Evolutionary conservation across 2,329 filamentous ascomycete species (phyloP), one percentile per base, ranked within the genome.

Genomic region (Cladosporium phlei): DNA sequence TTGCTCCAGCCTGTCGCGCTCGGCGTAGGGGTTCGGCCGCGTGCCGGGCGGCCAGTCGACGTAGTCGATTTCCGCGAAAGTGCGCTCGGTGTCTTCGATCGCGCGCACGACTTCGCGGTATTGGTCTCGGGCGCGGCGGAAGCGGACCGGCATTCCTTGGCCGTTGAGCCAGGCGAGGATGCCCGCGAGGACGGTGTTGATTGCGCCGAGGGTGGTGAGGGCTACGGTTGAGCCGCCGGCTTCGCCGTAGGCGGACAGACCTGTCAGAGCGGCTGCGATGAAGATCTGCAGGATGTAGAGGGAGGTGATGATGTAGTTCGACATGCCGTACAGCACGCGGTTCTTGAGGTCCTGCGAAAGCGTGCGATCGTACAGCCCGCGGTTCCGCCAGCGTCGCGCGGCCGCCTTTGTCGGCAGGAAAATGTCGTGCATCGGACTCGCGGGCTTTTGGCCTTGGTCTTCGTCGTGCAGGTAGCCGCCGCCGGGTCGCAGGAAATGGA

Each of bases 91-190:
- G 12, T 29, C 37, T 50, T 53, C 52, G 33, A 49, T 50, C 8
- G 29, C 38, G 4, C 29, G 21, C n/a, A 53, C 35, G 29, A 53
- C 27, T 27, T 45, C 52, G 14, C 40, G 43, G 27, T 47, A 53
- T 21, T 52, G 49, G 16, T 52, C 52, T 38, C 52, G 20, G 2
- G 43, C 49, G 1, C 34, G 21, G 11, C 52, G 49, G 28, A 40
- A 53, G 12, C 49, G 52, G 6, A 35, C 21, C 3, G 52, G 52
- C 42, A 51, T 46, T 5, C 52, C 52, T 46, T 52, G 49, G 9
- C 52, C 52, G n/a, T 33, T 53, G 10, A 44, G 46, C 51, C 51
- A 53, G 5, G 51, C 51, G 10, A 53, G 32, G 12, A 47, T 27
- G 5, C 46, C 52, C 12, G 52, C 52, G 4, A 53, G 14, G 3